These are phyloP conservation scores for Pseudopediastrum boryanum DNA, from an alignment of 139 green algal genomes.

Conservation along the genomic window DNA sequence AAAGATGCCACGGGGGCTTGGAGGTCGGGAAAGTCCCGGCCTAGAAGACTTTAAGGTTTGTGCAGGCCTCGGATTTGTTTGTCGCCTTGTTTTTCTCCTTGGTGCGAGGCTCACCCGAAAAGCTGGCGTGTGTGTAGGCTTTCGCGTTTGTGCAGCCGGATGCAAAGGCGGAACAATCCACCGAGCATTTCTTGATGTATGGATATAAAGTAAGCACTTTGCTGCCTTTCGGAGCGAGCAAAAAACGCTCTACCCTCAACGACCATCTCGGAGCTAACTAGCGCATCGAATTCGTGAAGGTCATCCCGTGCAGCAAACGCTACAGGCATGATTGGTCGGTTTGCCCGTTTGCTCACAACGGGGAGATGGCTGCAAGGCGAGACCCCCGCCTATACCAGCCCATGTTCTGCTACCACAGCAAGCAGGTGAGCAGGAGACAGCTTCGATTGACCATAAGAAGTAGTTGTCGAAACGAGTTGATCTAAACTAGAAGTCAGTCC, in stretches of 20 bases:
- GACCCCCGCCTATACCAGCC: constrained; percentile 28
- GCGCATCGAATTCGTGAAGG: not conserved
- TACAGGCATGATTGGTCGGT: constrained; percentile 46
- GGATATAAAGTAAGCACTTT: not conserved
- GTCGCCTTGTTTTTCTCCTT: no score
- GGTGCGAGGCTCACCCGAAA: no score
- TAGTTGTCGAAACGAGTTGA: no score
- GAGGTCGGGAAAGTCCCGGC: no score
- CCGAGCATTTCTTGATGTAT: constrained; percentile 31
- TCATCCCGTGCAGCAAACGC: constrained; percentile 38
- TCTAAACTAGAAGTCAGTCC: no score
- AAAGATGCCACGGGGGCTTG: no score
- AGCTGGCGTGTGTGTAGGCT: no score
- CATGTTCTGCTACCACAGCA: constrained; percentile 37
- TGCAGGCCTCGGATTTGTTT: no score
- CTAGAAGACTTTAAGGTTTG: no score
- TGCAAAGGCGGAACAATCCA: no score
- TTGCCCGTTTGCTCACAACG: constrained; percentile 36
- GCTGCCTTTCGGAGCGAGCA: not conserved
- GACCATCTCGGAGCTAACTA: not conserved
- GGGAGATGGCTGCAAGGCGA: constrained; percentile 42
- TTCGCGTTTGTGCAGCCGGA: no score
- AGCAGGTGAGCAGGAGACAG: constrained; percentile 23
- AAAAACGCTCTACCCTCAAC: not conserved
- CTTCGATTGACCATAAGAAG: no score